phyloP scores from a whole-genome alignment of 805 yeast species.

The Starmerella davenportii region DNA sequence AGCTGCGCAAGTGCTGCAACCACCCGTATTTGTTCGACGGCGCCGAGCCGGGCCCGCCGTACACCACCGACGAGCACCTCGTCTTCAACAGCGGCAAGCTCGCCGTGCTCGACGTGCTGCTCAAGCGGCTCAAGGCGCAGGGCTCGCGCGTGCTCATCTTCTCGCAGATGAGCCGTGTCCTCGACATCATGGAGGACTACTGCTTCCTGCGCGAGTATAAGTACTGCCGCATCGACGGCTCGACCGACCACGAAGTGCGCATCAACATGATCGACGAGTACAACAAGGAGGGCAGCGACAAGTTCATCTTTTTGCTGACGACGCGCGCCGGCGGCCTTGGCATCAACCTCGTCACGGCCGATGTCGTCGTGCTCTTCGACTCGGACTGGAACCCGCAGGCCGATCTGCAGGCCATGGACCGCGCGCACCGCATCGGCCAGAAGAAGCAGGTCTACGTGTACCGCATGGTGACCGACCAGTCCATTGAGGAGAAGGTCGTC shows the following conservation, averaged over 20 bases:
- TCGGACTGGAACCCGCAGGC: slow-evolving; percentile 99
- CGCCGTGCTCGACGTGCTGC: slow-evolving; percentile 68
- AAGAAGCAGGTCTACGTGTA: slow-evolving; percentile 87
- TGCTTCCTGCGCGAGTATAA: slow-evolving; percentile 68
- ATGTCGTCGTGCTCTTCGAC: slow-evolving; percentile 71
- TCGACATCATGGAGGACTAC: slow-evolving; percentile 84
- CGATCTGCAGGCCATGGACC: slow-evolving; percentile 93
- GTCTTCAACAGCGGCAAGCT: slow-evolving; percentile 81
- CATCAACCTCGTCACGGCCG: slow-evolving; percentile 81
- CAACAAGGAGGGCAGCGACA: slow-evolving; percentile 62
- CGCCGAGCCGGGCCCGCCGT: slow-evolving; percentile 99
- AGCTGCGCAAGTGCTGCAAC: slow-evolving; percentile 85
- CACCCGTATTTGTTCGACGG: slow-evolving; percentile 96
- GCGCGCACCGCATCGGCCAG: slow-evolving; percentile 95
- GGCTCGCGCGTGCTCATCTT: slow-evolving; percentile 86
- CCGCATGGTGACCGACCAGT: slow-evolving; percentile 85
- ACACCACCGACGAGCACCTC: slow-evolving; percentile 84
- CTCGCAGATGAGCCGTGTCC: slow-evolving; percentile 80
- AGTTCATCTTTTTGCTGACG: slow-evolving; percentile 69
- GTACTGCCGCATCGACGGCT: slow-evolving; percentile 86
- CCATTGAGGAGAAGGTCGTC: slow-evolving; percentile 87
- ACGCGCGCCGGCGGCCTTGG: slow-evolving; percentile 97
- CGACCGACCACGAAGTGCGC: slow-evolving; percentile 84
- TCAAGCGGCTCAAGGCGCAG: slow-evolving; percentile 47
- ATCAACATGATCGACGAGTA: slow-evolving; percentile 83